Percentiles rank a stretch among this genome's conserved stretches.
These are phyloP conservation scores for Gigaspora rosea DNA, from an alignment of 192 early-diverging fungal genomes.

Conservation along the genomic window DNA sequence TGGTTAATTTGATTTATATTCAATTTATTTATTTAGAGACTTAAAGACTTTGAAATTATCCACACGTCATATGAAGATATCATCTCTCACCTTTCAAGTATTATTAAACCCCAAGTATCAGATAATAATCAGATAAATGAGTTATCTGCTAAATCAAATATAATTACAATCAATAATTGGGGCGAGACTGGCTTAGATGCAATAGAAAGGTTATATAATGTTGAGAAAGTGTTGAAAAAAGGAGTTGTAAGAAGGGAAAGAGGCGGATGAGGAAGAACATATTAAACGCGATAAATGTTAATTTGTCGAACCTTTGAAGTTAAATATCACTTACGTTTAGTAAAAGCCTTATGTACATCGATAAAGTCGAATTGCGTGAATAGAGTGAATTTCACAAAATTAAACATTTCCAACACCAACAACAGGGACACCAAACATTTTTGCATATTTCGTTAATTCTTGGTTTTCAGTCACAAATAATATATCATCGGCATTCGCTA, in stretches of 20 bases:
- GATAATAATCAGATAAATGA: background rate
- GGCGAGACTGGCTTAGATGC: slow-evolving; percentile 27
- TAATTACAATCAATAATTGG: slow-evolving; percentile 14
- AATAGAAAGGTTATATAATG: slow-evolving; percentile 6
- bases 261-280: background rate
- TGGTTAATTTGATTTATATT: background rate
- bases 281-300: background rate
- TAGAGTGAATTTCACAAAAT: background rate
- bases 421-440: slow-evolving; percentile 48
- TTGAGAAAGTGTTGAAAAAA: slow-evolving; percentile 11
- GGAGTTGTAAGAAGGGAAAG: slow-evolving; percentile 12
- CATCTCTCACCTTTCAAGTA: slow-evolving; percentile 7
- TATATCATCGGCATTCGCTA: slow-evolving; percentile 38
- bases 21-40: background rate
- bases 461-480: slow-evolving; percentile 55
- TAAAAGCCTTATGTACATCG: background rate
- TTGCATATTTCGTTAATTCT: slow-evolving; percentile 48
- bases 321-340: background rate
- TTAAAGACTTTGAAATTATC: slow-evolving; percentile 20
- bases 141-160: background rate
- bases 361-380: background rate
- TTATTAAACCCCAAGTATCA: background rate
- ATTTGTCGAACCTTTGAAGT: background rate
- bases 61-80: slow-evolving; percentile 26
- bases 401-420: slow-evolving; percentile 19